These are phyloP conservation scores for Spongispora temasekensis DNA, from an alignment of 1,284 basidiomycete species.

Conservation along the genomic window DNA sequence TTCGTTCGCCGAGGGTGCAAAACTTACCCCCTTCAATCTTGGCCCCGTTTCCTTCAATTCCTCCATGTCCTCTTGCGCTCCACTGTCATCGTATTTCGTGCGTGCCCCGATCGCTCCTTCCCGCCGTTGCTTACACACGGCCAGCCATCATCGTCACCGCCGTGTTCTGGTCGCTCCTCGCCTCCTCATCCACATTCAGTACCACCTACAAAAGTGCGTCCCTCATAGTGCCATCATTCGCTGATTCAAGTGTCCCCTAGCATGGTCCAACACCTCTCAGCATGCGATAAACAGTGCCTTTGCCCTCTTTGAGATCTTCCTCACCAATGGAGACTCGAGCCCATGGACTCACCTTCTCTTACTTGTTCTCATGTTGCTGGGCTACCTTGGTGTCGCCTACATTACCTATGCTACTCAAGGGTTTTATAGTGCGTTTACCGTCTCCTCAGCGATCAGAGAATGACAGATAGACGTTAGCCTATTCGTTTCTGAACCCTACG, in stretches of 20 bases:
- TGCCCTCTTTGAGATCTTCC: constrained; percentile 57
- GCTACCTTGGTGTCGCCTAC: constrained; percentile 68
- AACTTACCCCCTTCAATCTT: constrained; percentile 58
- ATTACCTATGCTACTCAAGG: constrained; percentile 59
- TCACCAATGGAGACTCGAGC: constrained; percentile 52
- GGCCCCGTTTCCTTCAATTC: constrained; percentile 57
- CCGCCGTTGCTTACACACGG: background rate
- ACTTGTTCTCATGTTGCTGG: constrained; percentile 50
- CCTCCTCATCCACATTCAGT: constrained; percentile 43
- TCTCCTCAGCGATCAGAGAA: background rate
- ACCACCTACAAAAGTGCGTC: constrained; percentile 41
- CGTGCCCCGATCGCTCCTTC: constrained; percentile 28
- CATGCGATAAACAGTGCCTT: constrained; percentile 64
- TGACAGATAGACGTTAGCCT: constrained; percentile 36
- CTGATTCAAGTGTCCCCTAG: constrained; percentile 31
- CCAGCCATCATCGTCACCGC: constrained; percentile 64
- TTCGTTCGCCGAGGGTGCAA: constrained; percentile 40
- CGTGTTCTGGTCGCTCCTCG: constrained; percentile 66
- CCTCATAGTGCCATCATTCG: background rate
- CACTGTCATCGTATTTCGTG: constrained; percentile 62
- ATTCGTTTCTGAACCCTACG: constrained; percentile 47
- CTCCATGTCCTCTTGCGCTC: constrained; percentile 56
- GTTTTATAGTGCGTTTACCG: constrained; percentile 55
- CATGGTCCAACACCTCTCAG: constrained; percentile 60
- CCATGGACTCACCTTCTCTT: constrained; percentile 56